Conservation (phyloP, 2,329 filamentous ascomycete genomes). For the Nannizzia gypsea region DNA sequence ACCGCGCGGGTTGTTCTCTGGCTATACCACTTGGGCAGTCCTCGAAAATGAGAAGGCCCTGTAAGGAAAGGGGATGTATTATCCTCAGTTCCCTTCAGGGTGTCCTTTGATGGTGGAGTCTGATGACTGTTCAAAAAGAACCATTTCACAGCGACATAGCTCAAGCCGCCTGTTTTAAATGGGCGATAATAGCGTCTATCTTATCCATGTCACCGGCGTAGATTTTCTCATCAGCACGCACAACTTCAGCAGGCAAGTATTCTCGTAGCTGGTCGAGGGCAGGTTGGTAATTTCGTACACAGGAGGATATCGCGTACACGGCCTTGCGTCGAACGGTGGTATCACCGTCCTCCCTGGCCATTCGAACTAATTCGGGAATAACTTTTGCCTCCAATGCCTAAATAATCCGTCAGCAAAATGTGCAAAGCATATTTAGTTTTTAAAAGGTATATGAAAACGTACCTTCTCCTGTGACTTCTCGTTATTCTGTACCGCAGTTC, state of each 20-base stretch:
- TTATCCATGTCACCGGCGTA: constrained; percentile 80
- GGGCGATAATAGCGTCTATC: constrained; percentile 58
- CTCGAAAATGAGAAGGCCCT: too few relatives aligned
- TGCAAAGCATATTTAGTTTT: neutral
- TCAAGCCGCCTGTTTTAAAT: neutral
- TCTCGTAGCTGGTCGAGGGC: constrained; percentile 55
- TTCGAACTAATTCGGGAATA: constrained; percentile 54
- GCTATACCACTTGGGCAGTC: too few relatives aligned
- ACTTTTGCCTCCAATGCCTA: constrained; percentile 51
- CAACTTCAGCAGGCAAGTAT: constrained; percentile 50
- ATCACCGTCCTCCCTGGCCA: constrained; percentile 51
- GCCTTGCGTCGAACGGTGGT: constrained; percentile 69
- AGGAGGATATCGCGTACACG: constrained; percentile 75
- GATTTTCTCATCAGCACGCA: constrained; percentile 51
- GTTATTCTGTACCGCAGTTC: constrained; percentile 96
- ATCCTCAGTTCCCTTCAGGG: neutral
- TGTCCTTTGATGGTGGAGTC: neutral
- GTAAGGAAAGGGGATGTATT: neutral
- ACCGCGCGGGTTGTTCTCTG: too few relatives aligned
- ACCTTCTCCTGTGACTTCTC: constrained; percentile 65
- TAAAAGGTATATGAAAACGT: constrained; percentile 19
- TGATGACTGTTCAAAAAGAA: neutral
- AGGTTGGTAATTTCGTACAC: constrained; percentile 79
- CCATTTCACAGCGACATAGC: neutral
- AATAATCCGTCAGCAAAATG: neutral